A percentile compares a stretch with the other conserved stretches of the same genome.
Conservation (phyloP, 805 yeast genomes). For the Myxozyma vanderwaltii region DNA sequence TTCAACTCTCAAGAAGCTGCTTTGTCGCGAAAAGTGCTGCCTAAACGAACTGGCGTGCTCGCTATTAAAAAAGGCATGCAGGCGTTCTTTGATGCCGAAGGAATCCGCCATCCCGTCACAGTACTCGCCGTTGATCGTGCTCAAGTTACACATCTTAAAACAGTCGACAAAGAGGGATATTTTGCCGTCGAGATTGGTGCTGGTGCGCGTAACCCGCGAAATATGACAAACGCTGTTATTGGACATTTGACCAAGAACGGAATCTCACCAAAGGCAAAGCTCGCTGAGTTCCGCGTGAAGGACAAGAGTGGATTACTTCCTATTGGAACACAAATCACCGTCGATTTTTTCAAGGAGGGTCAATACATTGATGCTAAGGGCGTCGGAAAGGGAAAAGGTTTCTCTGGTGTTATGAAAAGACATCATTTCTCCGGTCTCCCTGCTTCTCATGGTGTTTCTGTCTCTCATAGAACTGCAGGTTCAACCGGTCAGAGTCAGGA, state of each 20-base stretch:
- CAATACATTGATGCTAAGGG: conserved; percentile 82
- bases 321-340: conserved; percentile 73
- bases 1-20: conserved; percentile 70
- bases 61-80: conserved; percentile 91
- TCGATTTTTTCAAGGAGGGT: conserved; percentile 82
- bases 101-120: conserved; percentile 77
- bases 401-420: conserved; percentile 97
- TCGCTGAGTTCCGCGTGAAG: conserved; percentile 79
- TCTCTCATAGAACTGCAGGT: conserved; percentile 94
- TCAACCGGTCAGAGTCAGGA: conserved; percentile 94
- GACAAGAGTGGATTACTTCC: conserved; percentile 66
- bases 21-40: conserved; percentile 69
- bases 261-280: conserved; percentile 77
- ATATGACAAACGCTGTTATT: conserved; percentile 64
- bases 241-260: conserved; percentile 78
- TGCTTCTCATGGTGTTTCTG: conserved; percentile 95
- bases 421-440: conserved; percentile 84
- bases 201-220: conserved; percentile 65
- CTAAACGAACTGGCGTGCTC: conserved; percentile 78
- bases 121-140: conserved; percentile 83
- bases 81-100: conserved; percentile 71
- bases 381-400: conserved; percentile 89
- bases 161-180: conserved; percentile 74
- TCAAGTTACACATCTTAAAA: conserved; percentile 78
- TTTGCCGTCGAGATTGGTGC: conserved; percentile 85